Conservation (phyloP, 192 early-diverging fungal genomes). For the Linnemannia schmuckeri region DNA sequence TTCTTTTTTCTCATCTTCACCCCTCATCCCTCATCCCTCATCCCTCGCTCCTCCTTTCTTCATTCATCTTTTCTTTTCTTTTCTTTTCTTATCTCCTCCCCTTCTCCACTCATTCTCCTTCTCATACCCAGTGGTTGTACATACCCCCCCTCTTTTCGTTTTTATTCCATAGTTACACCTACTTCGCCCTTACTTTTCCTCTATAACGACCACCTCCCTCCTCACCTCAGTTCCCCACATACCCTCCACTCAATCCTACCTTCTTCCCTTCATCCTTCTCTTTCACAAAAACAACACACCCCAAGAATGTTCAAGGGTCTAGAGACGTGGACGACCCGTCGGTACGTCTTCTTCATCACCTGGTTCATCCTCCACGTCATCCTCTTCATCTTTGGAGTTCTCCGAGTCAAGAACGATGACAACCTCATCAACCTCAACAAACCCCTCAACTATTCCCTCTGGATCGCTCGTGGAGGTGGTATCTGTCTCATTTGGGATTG, state of each 20-base stretch:
- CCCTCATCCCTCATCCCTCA: background rate
- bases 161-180: background rate
- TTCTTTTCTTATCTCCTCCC: background rate
- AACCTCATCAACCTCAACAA: conserved; percentile 63
- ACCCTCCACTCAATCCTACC: background rate
- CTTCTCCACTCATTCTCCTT: background rate
- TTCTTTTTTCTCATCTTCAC: background rate
- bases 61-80: background rate
- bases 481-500: conserved; percentile 69
- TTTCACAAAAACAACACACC: background rate
- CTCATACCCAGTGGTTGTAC: background rate
- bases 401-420: conserved; percentile 62
- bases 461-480: conserved; percentile 71
- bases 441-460: conserved; percentile 60
- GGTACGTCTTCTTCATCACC: conserved; percentile 47
- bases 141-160: background rate
- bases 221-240: background rate
- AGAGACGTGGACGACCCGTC: conserved; percentile 51
- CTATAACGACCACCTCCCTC: background rate
- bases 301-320: conserved; percentile 38
- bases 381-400: conserved; percentile 65
- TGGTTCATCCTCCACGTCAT: conserved; percentile 59
- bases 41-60: background rate
- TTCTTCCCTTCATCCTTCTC: background rate
- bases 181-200: conserved; percentile 2